A percentile compares a stretch with the other conserved stretches of the same genome.
Conservation (phyloP, 306 rosid species). For the Corylus avellana region DNA sequence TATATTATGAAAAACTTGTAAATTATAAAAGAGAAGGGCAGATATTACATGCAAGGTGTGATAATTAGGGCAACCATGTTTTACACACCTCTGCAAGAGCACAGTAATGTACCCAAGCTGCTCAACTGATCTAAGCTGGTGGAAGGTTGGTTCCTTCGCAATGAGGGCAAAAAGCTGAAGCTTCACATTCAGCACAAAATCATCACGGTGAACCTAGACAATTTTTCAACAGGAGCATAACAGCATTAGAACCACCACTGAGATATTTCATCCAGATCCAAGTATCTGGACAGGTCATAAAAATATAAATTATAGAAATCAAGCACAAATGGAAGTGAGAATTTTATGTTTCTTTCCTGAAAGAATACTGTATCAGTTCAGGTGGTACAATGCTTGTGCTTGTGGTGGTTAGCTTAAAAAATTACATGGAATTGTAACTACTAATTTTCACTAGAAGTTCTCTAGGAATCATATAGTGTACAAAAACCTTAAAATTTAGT, state of each 20-base stretch:
- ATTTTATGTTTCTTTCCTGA: neutral
- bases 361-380: neutral
- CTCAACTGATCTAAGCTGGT: conserved; percentile 96
- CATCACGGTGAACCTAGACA: conserved; percentile 83
- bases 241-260: conserved; percentile 13
- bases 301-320: neutral
- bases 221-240: conserved; percentile 20
- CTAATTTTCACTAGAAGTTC: neutral
- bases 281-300: neutral
- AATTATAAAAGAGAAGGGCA: conserved; percentile 10
- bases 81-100: conserved; percentile 69
- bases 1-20: conserved; percentile 33
- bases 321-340: neutral
- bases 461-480: neutral
- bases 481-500: neutral
- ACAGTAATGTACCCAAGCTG: conserved; percentile 88
- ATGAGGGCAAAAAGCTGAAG: conserved; percentile 88
- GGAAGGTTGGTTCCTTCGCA: conserved; percentile 90
- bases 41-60: conserved; percentile 13
- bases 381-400: neutral
- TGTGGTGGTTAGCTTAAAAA: neutral
- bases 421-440: neutral
- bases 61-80: conserved; percentile 13
- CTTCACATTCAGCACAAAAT: conserved; percentile 73
- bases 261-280: conserved; percentile 21